Evolutionary conservation across 805 yeast genomes (phyloP), one percentile per base, ranked within the genome.

Genomic region (Schwanniomyces sp.): DNA sequence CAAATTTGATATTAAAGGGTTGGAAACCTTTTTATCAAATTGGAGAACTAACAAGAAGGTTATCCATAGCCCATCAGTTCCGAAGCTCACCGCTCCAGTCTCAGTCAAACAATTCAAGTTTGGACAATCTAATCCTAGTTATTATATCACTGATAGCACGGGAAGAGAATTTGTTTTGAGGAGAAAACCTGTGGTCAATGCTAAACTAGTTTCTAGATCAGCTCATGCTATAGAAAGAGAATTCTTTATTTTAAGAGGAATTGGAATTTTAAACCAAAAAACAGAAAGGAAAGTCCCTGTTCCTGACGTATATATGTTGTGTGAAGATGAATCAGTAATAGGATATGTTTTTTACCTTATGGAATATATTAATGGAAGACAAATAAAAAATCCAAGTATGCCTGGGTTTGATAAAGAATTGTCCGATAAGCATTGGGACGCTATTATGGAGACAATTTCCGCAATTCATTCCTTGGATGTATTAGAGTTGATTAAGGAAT

Each of bases 81-180:
- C 64, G 1, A 26, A 46, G 11, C 53, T 58, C 40, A 49, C 63
- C 44, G 53, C 51, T 6, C 80, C 78, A 1, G 62, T 63, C 11
- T 52, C 51, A 0, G 58, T 80, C 38, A 65, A 73, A 49, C 88
- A 82, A 61, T 82, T 82, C 64, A 72, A 72, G 25, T 80, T 77
- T 58, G 88, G 88, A 12, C 88, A 82, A 59, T 78, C 84, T 1
- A 82, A 82, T 56, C 88, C 87, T 10, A 81, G 86, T 1, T 82
- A 81, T 56, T 70, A 78, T 26, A 46, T 81, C 24, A 62, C 58
- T 2, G 84, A 80, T 51, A 57, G 68, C 2, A 50, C 51, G 5
- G 71, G 71, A 0, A 63, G 58, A 26, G 63, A 69, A 36, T 74
- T 70, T 45, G 86, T 82, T 2, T 67, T 82, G 43, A 66, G 88